phyloP scores from a whole-genome alignment of 2,329 filamentous ascomycete species.

The Claviceps arundinis region DNA sequence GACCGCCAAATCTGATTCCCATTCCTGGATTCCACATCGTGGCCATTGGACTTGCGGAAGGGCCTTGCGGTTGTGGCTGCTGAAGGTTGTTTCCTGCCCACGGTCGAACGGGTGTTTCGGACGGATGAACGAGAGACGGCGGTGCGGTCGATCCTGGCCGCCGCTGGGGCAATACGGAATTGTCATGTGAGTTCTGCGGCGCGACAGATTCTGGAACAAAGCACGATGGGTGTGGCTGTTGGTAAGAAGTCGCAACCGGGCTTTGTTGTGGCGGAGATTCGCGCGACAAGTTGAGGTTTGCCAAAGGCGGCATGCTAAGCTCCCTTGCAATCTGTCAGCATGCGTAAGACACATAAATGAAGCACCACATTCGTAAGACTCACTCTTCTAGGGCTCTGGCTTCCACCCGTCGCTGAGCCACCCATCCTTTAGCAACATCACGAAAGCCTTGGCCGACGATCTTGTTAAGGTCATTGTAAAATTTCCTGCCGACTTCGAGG shows the following conservation, averaged over 20 bases:
- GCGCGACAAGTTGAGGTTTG: constrained; percentile 27
- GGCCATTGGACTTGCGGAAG: constrained; percentile 19
- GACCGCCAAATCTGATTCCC: constrained; percentile 62
- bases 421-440: constrained; percentile 65
- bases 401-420: constrained; percentile 67
- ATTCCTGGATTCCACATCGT: constrained; percentile 61
- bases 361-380: constrained; percentile 15
- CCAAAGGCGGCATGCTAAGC: constrained; percentile 37
- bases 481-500: constrained; percentile 80
- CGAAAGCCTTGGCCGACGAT: constrained; percentile 70
- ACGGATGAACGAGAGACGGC: constrained; percentile 15
- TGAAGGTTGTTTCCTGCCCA: constrained; percentile 46
- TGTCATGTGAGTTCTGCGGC: neutral
- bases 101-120: constrained; percentile 43
- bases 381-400: constrained; percentile 67
- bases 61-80: constrained; percentile 36
- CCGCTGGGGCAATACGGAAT: constrained; percentile 4
- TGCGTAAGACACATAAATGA: neutral
- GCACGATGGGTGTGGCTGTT: constrained; percentile 9
- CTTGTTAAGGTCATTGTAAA: constrained; percentile 89
- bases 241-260: constrained; percentile 4
- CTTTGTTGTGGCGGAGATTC: constrained; percentile 9
- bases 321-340: constrained; percentile 23
- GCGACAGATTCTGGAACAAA: constrained; percentile 2
- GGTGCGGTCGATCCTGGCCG: constrained; percentile 13